phyloP scores from a whole-genome alignment of 78 protist species.

The Dictyostelium capitatum region DNA sequence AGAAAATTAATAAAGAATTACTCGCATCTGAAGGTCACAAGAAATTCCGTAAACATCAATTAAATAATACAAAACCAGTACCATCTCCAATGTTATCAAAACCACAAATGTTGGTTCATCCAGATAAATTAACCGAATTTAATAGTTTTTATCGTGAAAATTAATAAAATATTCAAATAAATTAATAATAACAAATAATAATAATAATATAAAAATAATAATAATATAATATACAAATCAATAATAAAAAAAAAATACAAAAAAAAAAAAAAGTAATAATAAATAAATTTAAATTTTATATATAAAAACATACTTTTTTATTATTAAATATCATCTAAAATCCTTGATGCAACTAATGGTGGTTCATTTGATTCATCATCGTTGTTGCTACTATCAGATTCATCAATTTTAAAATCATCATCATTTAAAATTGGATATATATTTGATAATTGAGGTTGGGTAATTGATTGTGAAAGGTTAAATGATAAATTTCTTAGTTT shows the following conservation, averaged over 20 bases:
- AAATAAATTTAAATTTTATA: background rate
- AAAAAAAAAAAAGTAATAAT: background rate
- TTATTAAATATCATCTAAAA: too few species aligned
- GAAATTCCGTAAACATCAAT: slow-evolving; percentile 2
- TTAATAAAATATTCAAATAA: background rate
- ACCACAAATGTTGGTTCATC: slow-evolving; percentile 4
- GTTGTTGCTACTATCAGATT: background rate
- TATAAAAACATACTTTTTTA: background rate
- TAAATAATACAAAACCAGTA: background rate
- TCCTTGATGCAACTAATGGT: background rate
- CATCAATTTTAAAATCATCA: background rate
- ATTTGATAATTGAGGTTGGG: background rate
- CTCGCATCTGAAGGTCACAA: background rate
- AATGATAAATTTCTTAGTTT: too few species aligned
- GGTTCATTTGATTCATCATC: background rate
- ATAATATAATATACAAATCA: background rate
- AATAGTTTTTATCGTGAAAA: slow-evolving; percentile 7
- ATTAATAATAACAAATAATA: too few species aligned
- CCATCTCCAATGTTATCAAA: slow-evolving; percentile 2
- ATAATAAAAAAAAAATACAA: background rate
- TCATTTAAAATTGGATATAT: background rate
- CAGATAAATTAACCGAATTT: slow-evolving; percentile 6
- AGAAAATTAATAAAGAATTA: background rate
- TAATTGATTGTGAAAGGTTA: background rate
- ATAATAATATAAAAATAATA: background rate